Conservation (phyloP, 1,139 yeast species). For the Pichia norvegensis region DNA sequence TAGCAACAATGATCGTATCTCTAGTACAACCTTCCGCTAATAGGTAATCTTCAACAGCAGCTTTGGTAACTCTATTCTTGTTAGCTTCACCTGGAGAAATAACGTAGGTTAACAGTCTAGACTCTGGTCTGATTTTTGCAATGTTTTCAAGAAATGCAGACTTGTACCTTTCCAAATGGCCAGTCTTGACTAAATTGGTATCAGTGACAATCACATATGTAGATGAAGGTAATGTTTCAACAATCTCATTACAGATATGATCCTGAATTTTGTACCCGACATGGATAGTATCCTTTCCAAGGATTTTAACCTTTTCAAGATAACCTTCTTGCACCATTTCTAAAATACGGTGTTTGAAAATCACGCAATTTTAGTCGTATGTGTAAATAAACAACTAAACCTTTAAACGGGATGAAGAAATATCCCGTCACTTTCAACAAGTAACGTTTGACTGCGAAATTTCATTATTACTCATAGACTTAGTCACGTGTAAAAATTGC, state of each 20-base stretch:
- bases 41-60: conserved; percentile 85
- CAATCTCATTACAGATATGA: conserved; percentile 66
- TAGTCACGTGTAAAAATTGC: too few species aligned
- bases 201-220: conserved; percentile 92
- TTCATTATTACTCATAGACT: not conserved
- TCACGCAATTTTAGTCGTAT: not conserved
- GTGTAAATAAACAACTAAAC: too few species aligned
- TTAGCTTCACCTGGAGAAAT: conserved; percentile 93
- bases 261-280: conserved; percentile 79
- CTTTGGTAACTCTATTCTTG: conserved; percentile 84
- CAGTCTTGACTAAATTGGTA: conserved; percentile 63
- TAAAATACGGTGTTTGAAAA: not conserved
- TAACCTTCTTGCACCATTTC: conserved; percentile 10
- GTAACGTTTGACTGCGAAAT: not conserved
- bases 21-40: conserved; percentile 86
- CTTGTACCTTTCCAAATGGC: conserved; percentile 43
- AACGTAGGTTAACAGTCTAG: conserved; percentile 64
- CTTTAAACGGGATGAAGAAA: too few species aligned
- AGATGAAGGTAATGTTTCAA: conserved; percentile 62
- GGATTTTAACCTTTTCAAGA: conserved; percentile 52
- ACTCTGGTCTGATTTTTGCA: conserved; percentile 26
- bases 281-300: conserved; percentile 81
- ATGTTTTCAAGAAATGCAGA: conserved; percentile 33
- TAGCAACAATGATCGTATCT: conserved; percentile 89
- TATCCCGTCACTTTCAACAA: too few species aligned